These are phyloP conservation scores for Macrophomina pseudophaseolina DNA, from an alignment of 2,329 filamentous ascomycete species.

Conservation along the genomic window DNA sequence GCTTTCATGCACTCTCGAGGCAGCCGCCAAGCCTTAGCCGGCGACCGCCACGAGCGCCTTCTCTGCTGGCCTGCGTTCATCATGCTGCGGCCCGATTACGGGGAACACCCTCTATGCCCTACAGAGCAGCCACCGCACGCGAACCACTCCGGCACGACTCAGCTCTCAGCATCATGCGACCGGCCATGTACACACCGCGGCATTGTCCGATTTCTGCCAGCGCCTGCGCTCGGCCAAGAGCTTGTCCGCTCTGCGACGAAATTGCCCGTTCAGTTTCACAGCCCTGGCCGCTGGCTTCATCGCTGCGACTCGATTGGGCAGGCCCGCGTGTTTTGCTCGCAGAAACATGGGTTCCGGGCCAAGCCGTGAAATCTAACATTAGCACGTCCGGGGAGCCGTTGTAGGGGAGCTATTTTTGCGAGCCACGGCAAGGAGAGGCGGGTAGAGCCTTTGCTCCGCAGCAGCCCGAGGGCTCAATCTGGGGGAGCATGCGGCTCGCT, in stretches of 20 bases:
- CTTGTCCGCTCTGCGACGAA: background rate
- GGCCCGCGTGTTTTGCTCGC: background rate
- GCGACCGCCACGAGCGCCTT: background rate
- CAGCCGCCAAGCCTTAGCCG: background rate
- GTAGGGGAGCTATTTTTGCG: background rate
- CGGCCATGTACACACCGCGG: background rate
- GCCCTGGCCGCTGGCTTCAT: background rate
- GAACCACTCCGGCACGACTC: background rate
- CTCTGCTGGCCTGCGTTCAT: background rate
- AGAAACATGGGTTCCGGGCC: background rate
- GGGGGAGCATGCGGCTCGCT: background rate
- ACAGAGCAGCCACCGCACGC: background rate
- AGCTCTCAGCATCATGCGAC: background rate
- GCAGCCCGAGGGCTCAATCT: background rate
- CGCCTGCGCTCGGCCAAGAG: background rate
- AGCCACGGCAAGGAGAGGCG: background rate
- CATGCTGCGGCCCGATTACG: background rate
- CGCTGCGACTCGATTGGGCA: background rate
- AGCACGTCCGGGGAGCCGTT: background rate
- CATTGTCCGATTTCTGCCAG: background rate
- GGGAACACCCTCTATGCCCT: background rate
- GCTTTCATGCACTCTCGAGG: background rate
- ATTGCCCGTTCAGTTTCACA: background rate
- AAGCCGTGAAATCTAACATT: background rate
- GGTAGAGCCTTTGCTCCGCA: background rate